These are phyloP conservation scores for Clarireedia paspali DNA, from an alignment of 2,329 filamentous ascomycete genomes.

Conservation along the genomic window DNA sequence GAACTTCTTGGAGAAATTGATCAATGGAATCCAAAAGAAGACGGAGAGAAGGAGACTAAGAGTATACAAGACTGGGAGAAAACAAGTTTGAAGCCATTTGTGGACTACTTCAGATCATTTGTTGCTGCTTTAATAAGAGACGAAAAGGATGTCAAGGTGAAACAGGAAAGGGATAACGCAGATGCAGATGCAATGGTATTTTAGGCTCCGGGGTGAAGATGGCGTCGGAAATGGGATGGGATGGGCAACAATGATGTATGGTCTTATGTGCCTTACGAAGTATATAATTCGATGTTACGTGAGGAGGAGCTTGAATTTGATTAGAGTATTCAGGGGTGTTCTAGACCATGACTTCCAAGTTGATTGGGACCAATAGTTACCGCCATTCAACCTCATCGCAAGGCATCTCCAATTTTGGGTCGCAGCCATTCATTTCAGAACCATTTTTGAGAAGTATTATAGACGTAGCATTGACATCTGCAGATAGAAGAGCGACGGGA, in stretches of 20 bases:
- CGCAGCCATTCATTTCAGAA: too few relatives aligned
- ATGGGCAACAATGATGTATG: not conserved
- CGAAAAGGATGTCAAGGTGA: conserved; percentile 46
- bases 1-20: conserved; percentile 80
- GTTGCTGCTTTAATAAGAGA: conserved; percentile 74
- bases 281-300: too few relatives aligned
- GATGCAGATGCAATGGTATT: conserved; percentile 59
- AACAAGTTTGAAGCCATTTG: conserved; percentile 86
- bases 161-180: conserved; percentile 41
- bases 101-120: conserved; percentile 81
- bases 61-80: conserved; percentile 85
- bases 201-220: conserved; percentile 28
- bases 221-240: not conserved
- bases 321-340: too few relatives aligned
- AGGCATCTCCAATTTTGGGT: too few relatives aligned
- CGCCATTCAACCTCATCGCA: too few relatives aligned
- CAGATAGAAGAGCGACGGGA: too few relatives aligned
- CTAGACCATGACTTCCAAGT: too few relatives aligned
- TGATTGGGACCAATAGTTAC: too few relatives aligned
- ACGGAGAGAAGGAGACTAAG: conserved; percentile 38
- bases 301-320: not conserved
- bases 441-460: too few relatives aligned
- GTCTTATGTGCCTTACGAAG: not conserved
- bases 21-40: conserved; percentile 52
- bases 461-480: too few relatives aligned